Base-by-base conservation (phyloP, 1,284 basidiomycete genomes). In the Sphagnurus paluster region DNA sequence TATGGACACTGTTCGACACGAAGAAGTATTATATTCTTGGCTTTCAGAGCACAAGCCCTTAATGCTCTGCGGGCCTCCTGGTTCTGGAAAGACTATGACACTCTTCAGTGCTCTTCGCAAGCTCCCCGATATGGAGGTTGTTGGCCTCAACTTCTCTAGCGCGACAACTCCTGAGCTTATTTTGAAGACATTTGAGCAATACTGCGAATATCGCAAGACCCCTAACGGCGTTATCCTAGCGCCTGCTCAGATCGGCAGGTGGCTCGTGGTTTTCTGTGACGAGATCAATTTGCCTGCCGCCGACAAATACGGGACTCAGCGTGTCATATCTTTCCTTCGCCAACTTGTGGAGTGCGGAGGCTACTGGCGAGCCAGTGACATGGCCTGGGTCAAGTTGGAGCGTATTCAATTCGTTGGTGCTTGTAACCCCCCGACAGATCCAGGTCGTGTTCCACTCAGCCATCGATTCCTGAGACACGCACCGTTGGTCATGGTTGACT, bases 31-130 rank as follows among this genome's bases (percentile, higher is more conserved):
- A 1, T 99, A 99, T 67, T 97, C 94, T 0, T 99, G 96, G 95
- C 76, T 99, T 2, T 95, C 94, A 0, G 98, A 99, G 66, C 96
- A 99, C 72, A 98, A 98, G 65, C 98, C 97, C 4, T 79, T 99
- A 46, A 92, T 99, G 84, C 80, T 99, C 17, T 99, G 97, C 65
- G 97, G 97, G 38, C 97, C 97, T 59, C 97, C 97, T 5, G 97
- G 97, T 61, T 98, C 96, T 19, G 97, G 97, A 30, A 99, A 99
- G 75, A 99, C 97, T 4, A 99, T 99, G 97, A 99, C 98, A 0
- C 75, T 99, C n/a, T 98, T 99, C 74, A 97, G 93, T 56, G 97
- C 98, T 4, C 80, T 99, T 25, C 87, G 97, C 46, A 99, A 99
- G 68, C 79, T 99, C 35, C 94, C 95, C 3, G 94, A 99, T 66